A percentile compares a stretch with the other conserved stretches of the same genome.
phyloP scores from a whole-genome alignment of 345 rosid species.

The Eucalyptus tenuipes region DNA sequence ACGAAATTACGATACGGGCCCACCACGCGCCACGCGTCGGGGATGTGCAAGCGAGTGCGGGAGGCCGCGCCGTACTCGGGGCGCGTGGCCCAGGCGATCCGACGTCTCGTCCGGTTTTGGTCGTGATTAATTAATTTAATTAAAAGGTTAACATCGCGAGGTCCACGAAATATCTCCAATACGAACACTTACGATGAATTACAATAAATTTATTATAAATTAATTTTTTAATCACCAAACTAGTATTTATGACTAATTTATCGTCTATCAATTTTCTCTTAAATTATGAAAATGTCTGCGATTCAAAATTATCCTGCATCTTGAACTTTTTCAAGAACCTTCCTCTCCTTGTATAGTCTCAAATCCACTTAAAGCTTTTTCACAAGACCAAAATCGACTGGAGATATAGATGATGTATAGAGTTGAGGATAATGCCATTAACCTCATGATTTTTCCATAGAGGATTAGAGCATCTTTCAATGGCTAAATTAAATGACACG shows the following conservation, averaged over 20 bases:
- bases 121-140: background rate
- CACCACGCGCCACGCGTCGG: background rate
- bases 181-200: no score
- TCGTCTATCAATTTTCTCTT: fast-evolving
- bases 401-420: fast-evolving
- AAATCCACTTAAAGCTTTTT: no score
- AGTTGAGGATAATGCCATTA: no score
- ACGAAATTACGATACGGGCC: background rate
- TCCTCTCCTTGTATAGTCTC: fast-evolving
- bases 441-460: fast-evolving
- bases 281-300: no score
- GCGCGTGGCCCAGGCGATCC: background rate
- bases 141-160: no score
- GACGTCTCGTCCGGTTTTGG: background rate
- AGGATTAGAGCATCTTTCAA: fast-evolving
- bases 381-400: fast-evolving
- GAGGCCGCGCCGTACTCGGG: background rate
- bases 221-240: no score
- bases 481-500: no score
- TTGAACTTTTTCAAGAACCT: no score
- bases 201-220: no score
- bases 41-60: background rate
- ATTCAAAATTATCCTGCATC: fast-evolving
- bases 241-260: no score
- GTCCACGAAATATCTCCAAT: no score